phyloP scores from a whole-genome alignment of 2,329 filamentous ascomycete genomes.

The Diaporthe eres region DNA sequence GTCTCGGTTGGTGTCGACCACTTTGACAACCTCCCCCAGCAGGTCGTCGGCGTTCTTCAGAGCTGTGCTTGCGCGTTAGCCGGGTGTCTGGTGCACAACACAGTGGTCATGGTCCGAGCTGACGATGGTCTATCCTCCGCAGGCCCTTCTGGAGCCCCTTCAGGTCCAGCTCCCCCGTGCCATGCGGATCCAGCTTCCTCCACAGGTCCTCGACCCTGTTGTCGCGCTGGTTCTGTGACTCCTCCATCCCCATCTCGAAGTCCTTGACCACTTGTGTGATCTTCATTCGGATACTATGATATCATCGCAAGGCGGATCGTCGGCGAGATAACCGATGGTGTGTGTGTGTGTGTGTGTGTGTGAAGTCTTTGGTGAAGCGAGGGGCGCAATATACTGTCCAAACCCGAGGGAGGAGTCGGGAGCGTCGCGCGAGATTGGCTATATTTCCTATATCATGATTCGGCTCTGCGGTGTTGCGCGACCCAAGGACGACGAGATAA shows the following conservation, averaged over 20 bases:
- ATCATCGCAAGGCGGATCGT: constrained; percentile 54
- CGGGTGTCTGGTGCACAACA: constrained; percentile 28
- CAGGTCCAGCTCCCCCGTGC: constrained; percentile 85
- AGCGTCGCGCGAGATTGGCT: constrained; percentile 22
- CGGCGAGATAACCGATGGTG: constrained; percentile 11
- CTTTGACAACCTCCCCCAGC: constrained; percentile 82
- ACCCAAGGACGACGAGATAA: neutral
- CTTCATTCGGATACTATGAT: constrained; percentile 55
- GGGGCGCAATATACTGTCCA: neutral
- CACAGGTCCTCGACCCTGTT: constrained; percentile 87
- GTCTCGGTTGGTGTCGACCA: constrained; percentile 88
- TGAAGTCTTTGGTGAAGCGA: neutral
- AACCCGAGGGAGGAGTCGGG: constrained; percentile 17
- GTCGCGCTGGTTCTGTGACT: constrained; percentile 84
- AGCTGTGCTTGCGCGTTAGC: constrained; percentile 55
- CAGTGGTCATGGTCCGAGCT: constrained; percentile 46
- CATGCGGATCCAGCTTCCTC: constrained; percentile 82
- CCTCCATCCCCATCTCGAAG: constrained; percentile 76
- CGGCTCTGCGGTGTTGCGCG: constrained; percentile 1
- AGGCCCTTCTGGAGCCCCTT: constrained; percentile 88
- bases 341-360: too few relatives aligned
- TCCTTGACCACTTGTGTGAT: constrained; percentile 66
- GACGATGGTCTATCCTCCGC: constrained; percentile 92
- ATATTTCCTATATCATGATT: constrained; percentile 35
- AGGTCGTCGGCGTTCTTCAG: constrained; percentile 93